Evolutionary conservation across 192 early-diverging fungal genomes (phyloP).

Genomic region (Podila epicladia): DNA sequence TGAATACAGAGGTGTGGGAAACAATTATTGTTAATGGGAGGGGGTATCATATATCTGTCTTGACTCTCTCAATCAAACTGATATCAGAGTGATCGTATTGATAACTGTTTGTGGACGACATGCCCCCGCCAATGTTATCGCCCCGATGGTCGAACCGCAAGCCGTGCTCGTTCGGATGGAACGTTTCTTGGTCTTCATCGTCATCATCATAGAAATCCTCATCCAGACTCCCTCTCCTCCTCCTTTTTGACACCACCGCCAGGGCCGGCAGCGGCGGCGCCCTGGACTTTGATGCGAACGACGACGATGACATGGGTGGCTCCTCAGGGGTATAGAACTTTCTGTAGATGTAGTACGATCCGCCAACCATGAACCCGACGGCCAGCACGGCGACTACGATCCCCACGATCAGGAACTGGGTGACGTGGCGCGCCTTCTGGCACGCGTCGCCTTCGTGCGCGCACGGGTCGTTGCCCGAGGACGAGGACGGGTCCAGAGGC

Average conservation of each 20-base stretch:
- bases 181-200: neutral
- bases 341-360: slow-evolving; percentile 18
- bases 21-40: neutral
- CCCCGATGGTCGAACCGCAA: slow-evolving; percentile 24
- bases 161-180: slow-evolving; percentile 1
- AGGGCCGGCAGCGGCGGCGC: neutral
- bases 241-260: neutral
- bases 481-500: slow-evolving; percentile 1
- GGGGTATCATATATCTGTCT: neutral
- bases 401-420: slow-evolving; percentile 5
- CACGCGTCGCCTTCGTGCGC: slow-evolving; percentile 1
- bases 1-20: neutral
- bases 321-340: slow-evolving; percentile 7
- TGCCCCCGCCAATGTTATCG: slow-evolving; percentile 6
- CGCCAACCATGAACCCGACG: slow-evolving; percentile 5
- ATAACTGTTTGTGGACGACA: neutral
- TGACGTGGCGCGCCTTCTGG: neutral
- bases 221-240: neutral
- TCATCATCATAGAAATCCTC: slow-evolving; percentile 7
- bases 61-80: neutral
- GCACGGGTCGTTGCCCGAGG: neutral
- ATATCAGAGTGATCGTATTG: neutral
- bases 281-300: neutral
- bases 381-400: slow-evolving; percentile 8
- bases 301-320: neutral